These are phyloP conservation scores for Globisporangium nodosum DNA, from an alignment of 352 stramenopile genomes.

Conservation along the genomic window DNA sequence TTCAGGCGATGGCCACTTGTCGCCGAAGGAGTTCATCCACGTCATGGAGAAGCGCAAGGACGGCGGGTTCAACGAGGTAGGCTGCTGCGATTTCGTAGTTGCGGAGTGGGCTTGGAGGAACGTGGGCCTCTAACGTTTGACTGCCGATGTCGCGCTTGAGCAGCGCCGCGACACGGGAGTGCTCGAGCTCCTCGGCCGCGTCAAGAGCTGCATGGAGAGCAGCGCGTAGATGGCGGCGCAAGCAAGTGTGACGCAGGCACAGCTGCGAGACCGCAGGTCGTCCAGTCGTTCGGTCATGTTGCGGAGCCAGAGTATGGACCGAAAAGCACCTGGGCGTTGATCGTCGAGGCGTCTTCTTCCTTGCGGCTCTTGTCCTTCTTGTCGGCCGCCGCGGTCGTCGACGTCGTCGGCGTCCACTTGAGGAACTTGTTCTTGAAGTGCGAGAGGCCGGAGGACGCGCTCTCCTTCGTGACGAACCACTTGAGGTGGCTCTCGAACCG, in stretches of 20 bases:
- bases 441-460: conserved; percentile 68
- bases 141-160: neutral
- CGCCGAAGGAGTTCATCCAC: conserved; percentile 77
- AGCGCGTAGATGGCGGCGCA: conserved; percentile 6
- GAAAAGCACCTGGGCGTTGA: conserved; percentile 73
- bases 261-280: too few relatives aligned
- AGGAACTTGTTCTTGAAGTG: conserved; percentile 86
- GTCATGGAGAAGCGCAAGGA: conserved; percentile 87
- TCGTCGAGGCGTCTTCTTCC: conserved; percentile 45
- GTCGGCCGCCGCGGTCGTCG: conserved; percentile 3
- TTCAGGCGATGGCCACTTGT: conserved; percentile 68
- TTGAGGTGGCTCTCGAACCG: conserved; percentile 82
- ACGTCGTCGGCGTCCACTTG: conserved; percentile 62
- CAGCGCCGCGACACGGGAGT: conserved; percentile 74
- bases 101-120: too few relatives aligned
- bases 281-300: conserved; percentile 9
- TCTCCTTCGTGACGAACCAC: conserved; percentile 82
- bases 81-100: neutral
- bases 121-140: neutral
- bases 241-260: too few relatives aligned
- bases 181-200: conserved; percentile 55
- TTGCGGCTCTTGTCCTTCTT: conserved; percentile 58
- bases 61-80: conserved; percentile 75
- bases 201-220: conserved; percentile 64
- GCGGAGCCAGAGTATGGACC: conserved; percentile 58